Conservation (phyloP, 345 rosid genomes). For the Viola odorata region DNA sequence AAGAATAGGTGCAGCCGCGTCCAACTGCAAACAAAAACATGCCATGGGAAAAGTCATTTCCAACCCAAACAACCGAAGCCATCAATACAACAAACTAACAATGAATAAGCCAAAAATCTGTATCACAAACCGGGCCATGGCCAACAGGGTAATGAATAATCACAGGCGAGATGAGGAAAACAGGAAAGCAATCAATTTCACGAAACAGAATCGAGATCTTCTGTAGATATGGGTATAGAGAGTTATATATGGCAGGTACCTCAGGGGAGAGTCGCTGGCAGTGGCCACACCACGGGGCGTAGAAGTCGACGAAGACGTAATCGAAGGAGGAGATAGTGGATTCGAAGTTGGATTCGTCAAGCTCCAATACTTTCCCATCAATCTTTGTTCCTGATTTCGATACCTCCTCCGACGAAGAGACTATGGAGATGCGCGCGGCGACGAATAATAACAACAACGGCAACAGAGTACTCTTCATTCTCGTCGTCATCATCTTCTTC, state of each 20-base stretch:
- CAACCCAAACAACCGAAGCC: background rate
- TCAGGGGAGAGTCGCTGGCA: slow-evolving; percentile 90
- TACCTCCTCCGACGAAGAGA: too few species aligned
- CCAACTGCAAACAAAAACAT: slow-evolving; percentile 47
- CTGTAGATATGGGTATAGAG: background rate
- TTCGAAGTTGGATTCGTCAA: slow-evolving; percentile 82
- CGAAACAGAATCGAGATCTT: background rate
- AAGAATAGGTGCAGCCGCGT: slow-evolving; percentile 81
- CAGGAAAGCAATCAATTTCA: background rate
- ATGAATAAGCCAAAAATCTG: background rate
- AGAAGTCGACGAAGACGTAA: slow-evolving; percentile 77
- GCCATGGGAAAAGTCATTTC: background rate
- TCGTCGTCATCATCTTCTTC: too few species aligned
- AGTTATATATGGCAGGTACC: slow-evolving; percentile 30
- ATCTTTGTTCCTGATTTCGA: background rate
- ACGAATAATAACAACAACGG: too few species aligned
- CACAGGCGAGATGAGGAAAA: background rate
- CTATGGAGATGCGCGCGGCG: too few species aligned
- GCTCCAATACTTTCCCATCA: slow-evolving; percentile 46
- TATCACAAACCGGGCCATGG: background rate
- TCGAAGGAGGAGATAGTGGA: slow-evolving; percentile 66
- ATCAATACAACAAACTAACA: background rate
- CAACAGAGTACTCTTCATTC: too few species aligned
- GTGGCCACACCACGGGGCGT: slow-evolving; percentile 99
- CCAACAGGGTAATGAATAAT: background rate